Evolutionary conservation across 306 rosid genomes (phyloP).

Genomic region (Carpinus fangiana): DNA sequence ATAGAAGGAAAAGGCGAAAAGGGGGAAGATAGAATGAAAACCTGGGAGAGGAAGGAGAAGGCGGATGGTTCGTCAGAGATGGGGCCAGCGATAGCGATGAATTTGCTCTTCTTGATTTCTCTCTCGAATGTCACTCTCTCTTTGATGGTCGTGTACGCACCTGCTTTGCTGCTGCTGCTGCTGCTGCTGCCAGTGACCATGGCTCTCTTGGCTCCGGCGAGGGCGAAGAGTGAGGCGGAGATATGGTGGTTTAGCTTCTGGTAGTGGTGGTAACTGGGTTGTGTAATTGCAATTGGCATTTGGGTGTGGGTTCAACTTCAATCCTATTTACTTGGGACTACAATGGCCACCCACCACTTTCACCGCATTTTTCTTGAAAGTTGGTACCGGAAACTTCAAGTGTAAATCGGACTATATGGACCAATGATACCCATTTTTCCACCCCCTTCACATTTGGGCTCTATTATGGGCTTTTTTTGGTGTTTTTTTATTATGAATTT

Average conservation of each 20-base stretch:
- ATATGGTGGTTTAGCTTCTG: conserved; percentile 28
- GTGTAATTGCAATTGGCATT: conserved; percentile 41
- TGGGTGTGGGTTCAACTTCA: not conserved
- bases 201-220: conserved; percentile 37
- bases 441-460: too few relatives aligned
- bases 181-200: conserved; percentile 43
- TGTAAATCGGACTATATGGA: too few relatives aligned
- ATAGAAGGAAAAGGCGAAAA: not conserved
- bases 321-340: not conserved
- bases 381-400: too few relatives aligned
- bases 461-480: too few relatives aligned
- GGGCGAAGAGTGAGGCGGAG: conserved; percentile 44
- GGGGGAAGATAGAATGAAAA: conserved; percentile 1
- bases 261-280: conserved; percentile 27
- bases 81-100: conserved; percentile 81
- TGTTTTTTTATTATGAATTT: too few relatives aligned
- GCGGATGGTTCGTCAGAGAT: conserved; percentile 76
- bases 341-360: not conserved
- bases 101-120: conserved; percentile 87
- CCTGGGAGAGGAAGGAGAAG: conserved; percentile 79
- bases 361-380: too few relatives aligned
- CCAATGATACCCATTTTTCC: too few relatives aligned
- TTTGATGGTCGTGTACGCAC: conserved; percentile 67
- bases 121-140: conserved; percentile 61
- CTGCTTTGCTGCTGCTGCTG: conserved; percentile 25